phyloP scores from a whole-genome alignment of 768 basidiomycete genomes.

The Lactarius hatsudake region DNA sequence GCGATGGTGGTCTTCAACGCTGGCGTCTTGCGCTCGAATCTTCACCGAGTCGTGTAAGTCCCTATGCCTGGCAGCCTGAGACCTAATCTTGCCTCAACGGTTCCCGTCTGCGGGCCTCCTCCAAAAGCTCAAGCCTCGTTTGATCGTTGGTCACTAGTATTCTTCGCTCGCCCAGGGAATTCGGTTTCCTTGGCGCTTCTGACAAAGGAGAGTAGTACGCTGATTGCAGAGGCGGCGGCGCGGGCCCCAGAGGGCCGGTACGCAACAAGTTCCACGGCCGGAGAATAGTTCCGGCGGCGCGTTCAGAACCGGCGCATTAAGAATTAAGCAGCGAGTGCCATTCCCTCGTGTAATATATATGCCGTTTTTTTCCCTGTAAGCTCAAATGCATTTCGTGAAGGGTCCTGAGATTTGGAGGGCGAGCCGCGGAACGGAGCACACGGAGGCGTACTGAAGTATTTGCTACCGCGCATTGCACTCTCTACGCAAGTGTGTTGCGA shows the following conservation, averaged over 20 bases:
- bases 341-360: too few species aligned
- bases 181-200: slow-evolving; percentile 50
- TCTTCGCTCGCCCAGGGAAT: slow-evolving; percentile 64
- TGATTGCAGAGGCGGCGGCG: slow-evolving; percentile 45
- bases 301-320: slow-evolving; percentile 36
- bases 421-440: slow-evolving; percentile 24
- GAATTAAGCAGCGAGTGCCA: neutral
- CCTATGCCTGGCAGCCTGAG: neutral
- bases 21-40: slow-evolving; percentile 34
- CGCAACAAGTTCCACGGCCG: slow-evolving; percentile 38
- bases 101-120: slow-evolving; percentile 38
- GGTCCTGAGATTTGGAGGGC: slow-evolving; percentile 23
- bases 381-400: neutral
- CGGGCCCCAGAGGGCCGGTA: slow-evolving; percentile 37
- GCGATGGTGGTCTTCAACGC: slow-evolving; percentile 35
- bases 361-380: too few species aligned
- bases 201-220: slow-evolving; percentile 49
- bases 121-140: slow-evolving; percentile 52
- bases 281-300: slow-evolving; percentile 44
- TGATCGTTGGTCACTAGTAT: slow-evolving; percentile 68
- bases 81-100: neutral
- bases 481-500: neutral
- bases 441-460: neutral
- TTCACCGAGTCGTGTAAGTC: slow-evolving; percentile 34
- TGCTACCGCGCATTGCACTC: neutral